These are phyloP conservation scores for Domatiomyces catenatus DNA, from an alignment of 2,329 filamentous ascomycete genomes.

Conservation along the genomic window DNA sequence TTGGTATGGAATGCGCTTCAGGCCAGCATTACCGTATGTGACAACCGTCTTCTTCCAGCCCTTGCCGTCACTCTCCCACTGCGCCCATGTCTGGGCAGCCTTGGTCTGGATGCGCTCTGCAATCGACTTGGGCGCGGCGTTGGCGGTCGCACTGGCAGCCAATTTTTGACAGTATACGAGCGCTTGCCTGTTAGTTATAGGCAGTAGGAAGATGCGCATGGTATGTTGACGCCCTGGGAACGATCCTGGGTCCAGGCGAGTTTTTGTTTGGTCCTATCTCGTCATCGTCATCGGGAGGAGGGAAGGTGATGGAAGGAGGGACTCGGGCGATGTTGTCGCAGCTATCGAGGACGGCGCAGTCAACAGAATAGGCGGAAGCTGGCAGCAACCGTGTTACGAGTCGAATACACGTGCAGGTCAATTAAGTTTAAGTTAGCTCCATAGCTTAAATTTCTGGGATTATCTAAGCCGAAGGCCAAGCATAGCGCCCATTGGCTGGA, in stretches of 20 bases:
- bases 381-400: not conserved
- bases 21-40: conserved; percentile 67
- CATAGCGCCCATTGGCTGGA: no score
- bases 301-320: not conserved
- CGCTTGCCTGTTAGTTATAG: conserved; percentile 77
- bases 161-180: conserved; percentile 82
- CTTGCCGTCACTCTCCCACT: conserved; percentile 69
- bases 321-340: not conserved
- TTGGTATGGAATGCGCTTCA: conserved; percentile 81
- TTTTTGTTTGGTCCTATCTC: not conserved
- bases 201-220: conserved; percentile 90
- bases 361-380: not conserved
- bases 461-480: no score
- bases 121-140: conserved; percentile 31
- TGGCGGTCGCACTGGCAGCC: conserved; percentile 38
- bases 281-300: not conserved
- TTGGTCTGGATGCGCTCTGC: conserved; percentile 56
- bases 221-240: not conserved
- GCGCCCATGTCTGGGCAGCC: conserved; percentile 63
- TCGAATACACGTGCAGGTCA: no score
- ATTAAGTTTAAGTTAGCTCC: not conserved
- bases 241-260: not conserved
- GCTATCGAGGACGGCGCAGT: not conserved
- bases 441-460: no score
- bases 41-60: conserved; percentile 85